phyloP scores from a whole-genome alignment of 202 grass and related monocot species.

The Zoysia matrella region DNA sequence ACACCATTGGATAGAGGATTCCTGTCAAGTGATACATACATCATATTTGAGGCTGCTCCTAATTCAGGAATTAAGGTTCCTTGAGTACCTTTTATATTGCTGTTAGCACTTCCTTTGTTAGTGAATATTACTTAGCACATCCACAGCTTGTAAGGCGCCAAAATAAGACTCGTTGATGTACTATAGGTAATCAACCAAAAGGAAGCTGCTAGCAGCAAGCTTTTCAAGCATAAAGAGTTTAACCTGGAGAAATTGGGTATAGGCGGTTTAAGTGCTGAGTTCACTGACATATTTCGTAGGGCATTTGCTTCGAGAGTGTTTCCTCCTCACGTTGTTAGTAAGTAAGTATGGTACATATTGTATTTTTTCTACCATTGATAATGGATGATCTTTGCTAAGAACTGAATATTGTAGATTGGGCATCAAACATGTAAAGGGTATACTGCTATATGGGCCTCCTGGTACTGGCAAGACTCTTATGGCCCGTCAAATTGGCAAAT shows the following conservation, averaged over 20 bases:
- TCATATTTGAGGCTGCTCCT: conserved; percentile 92
- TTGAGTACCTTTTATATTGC: conserved; percentile 4
- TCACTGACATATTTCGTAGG: conserved; percentile 95
- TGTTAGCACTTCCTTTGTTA: conserved; percentile 34
- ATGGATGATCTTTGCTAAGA: conserved; percentile 37
- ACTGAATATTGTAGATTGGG: conserved; percentile 66
- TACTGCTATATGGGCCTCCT: conserved; percentile 90
- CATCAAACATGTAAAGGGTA: conserved; percentile 96
- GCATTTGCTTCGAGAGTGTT: conserved; percentile 98
- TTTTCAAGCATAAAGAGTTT: conserved; percentile 99
- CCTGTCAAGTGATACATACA: conserved; percentile 84
- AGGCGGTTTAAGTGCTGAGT: conserved; percentile 89
- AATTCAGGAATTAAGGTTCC: conserved; percentile 99
- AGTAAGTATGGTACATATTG: conserved; percentile 61
- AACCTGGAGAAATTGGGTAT: conserved; percentile 95
- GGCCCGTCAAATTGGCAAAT: conserved; percentile 96
- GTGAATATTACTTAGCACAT: conserved; percentile 9
- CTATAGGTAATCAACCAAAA: conserved; percentile 90
- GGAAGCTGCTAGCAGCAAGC: conserved; percentile 94
- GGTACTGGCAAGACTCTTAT: conserved; percentile 99
- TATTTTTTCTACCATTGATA: conserved; percentile 11
- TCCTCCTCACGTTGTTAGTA: conserved; percentile 82
- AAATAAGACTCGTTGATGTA: conserved; percentile 24
- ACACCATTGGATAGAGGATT: conserved; percentile 79
- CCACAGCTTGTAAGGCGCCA: conserved; percentile 9